Conservation (phyloP, 129 eudicot genomes). For the Rutidosis leptorrhynchoides region DNA sequence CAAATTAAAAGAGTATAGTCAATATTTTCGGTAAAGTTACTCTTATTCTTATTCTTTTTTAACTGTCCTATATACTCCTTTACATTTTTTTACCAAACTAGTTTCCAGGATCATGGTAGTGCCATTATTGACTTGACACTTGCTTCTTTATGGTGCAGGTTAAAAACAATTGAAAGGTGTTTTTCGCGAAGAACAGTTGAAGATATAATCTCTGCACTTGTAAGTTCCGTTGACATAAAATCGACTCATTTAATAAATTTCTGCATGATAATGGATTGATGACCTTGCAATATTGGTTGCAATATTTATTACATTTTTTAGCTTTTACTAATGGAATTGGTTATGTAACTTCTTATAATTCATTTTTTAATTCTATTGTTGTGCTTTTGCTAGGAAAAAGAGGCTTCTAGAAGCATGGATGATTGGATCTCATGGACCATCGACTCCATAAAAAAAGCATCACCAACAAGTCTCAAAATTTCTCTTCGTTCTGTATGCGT, state of each 20-base stretch:
- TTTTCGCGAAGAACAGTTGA: conserved; percentile 81
- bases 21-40: conserved; percentile 47
- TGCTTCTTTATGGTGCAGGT: conserved; percentile 36
- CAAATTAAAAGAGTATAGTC: conserved; percentile 66
- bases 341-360: neutral
- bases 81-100: neutral
- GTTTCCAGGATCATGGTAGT: neutral
- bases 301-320: neutral
- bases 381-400: conserved; percentile 50
- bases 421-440: conserved; percentile 81
- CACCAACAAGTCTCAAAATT: conserved; percentile 93
- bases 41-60: neutral
- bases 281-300: neutral
- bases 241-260: neutral
- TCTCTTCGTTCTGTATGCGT: conserved; percentile 76
- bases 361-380: neutral
- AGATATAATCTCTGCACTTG: conserved; percentile 74
- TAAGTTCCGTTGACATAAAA: conserved; percentile 36
- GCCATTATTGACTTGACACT: conserved; percentile 1
- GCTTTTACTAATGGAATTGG: neutral
- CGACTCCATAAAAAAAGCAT: conserved; percentile 66
- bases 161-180: conserved; percentile 61
- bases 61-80: neutral
- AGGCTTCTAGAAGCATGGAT: conserved; percentile 50
- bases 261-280: neutral